phyloP scores from a whole-genome alignment of 345 rosid genomes.

The Dovyalis caffra region DNA sequence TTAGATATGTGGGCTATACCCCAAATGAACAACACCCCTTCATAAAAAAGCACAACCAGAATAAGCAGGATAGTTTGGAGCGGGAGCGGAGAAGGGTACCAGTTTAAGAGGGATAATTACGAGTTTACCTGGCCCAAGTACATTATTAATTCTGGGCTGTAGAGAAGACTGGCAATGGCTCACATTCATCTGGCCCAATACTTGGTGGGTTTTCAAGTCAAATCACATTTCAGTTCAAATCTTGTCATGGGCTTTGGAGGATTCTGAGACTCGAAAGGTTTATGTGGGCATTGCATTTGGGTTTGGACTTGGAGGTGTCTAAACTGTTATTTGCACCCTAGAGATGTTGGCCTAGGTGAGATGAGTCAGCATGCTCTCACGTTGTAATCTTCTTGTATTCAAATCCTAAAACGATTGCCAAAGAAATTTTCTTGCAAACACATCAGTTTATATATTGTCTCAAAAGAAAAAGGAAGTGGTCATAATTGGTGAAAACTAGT shows the following conservation, averaged over 20 bases:
- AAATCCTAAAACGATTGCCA: not conserved
- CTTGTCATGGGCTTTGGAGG: not conserved
- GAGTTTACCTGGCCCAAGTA: not conserved
- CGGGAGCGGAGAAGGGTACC: no score
- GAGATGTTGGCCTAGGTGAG: not conserved
- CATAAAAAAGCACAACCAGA: no score
- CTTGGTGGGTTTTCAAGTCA: not conserved
- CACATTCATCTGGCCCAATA: not conserved
- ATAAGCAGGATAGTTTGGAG: no score
- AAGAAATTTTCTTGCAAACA: no score
- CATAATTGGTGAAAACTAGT: not conserved
- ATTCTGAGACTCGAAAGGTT: not conserved
- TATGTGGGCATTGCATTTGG: not conserved
- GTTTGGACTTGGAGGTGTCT: not conserved
- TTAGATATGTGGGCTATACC: no score
- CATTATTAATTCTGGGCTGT: not conserved
- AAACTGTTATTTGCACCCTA: not conserved
- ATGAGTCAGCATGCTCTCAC: not conserved
- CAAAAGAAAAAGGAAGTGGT: not conserved
- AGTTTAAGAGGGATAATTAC: no score
- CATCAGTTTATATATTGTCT: not conserved
- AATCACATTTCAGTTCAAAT: not conserved
- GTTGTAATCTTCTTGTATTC: not conserved
- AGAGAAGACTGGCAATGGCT: no score
- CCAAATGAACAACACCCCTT: no score